Evolutionary conservation across 2,329 filamentous ascomycete genomes (phyloP).

Genomic region (Trichoderma gracile): DNA sequence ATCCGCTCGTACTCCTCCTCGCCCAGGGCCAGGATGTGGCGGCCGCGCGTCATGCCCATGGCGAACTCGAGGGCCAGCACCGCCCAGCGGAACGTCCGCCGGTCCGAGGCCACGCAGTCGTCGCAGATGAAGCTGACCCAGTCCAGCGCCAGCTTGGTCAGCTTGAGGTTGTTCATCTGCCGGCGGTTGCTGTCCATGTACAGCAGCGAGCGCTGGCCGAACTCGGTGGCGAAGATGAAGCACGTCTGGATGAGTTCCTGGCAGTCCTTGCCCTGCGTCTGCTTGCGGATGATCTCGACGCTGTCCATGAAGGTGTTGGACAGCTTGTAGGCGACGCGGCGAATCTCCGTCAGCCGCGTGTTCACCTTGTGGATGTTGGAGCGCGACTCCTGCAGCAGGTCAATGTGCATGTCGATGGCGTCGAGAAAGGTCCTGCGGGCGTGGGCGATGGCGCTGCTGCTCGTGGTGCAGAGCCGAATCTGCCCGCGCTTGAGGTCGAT

Average conservation of each 20-base stretch:
- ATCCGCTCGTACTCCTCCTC: slow-evolving; percentile 84
- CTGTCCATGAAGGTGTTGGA: slow-evolving; percentile 99
- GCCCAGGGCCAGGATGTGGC: slow-evolving; percentile 87
- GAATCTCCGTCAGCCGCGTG: slow-evolving; percentile 85
- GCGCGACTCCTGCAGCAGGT: slow-evolving; percentile 86
- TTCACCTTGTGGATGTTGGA: slow-evolving; percentile 94
- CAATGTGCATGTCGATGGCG: slow-evolving; percentile 78
- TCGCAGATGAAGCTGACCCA: slow-evolving; percentile 99
- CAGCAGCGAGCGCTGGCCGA: slow-evolving; percentile 88
- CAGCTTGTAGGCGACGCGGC: slow-evolving; percentile 92
- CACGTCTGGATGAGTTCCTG: slow-evolving; percentile 97
- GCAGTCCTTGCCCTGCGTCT: slow-evolving; percentile 81
- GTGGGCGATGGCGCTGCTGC: slow-evolving; percentile 74
- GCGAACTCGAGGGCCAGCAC: slow-evolving; percentile 94
- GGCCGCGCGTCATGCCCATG: slow-evolving; percentile 93
- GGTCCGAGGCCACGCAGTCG: slow-evolving; percentile 89
- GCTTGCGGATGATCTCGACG: slow-evolving; percentile 86
- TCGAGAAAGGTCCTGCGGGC: slow-evolving; percentile 78
- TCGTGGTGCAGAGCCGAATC: slow-evolving; percentile 83
- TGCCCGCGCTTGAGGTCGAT: slow-evolving; percentile 86
- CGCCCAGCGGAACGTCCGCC: slow-evolving; percentile 96
- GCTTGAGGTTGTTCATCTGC: slow-evolving; percentile 95
- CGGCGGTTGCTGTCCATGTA: slow-evolving; percentile 96
- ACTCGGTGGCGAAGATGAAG: slow-evolving; percentile 98
- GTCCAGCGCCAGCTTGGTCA: slow-evolving; percentile 89